A percentile compares a stretch with the other conserved stretches of the same genome.
These are phyloP conservation scores for Warburgia ugandensis DNA, from an alignment of 164 flowering plant genomes.

Conservation along the genomic window DNA sequence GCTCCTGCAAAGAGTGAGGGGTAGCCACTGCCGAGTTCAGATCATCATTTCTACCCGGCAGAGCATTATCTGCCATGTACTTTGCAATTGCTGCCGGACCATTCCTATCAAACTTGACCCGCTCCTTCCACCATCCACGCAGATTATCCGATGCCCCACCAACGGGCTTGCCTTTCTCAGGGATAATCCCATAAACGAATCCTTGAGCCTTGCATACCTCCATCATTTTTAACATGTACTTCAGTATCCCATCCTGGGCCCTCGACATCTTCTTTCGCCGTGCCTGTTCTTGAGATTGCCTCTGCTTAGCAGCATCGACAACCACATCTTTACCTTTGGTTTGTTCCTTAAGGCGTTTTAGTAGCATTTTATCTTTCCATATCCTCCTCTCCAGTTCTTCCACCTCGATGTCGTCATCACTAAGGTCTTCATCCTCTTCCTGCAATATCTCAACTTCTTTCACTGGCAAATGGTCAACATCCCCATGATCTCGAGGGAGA, in stretches of 20 bases:
- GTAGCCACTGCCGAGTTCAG: slow-evolving; percentile 19
- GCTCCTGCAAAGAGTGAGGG: slow-evolving; percentile 54
- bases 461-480: slow-evolving; percentile 22
- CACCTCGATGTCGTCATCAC: slow-evolving; percentile 48
- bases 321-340: slow-evolving; percentile 35
- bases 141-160: slow-evolving; percentile 86
- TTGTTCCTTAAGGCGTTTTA: slow-evolving; percentile 41
- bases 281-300: slow-evolving; percentile 67
- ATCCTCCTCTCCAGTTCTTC: slow-evolving; percentile 54
- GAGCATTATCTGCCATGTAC: slow-evolving; percentile 5
- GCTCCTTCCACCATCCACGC: slow-evolving; percentile 92
- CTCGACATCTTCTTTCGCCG: slow-evolving; percentile 86
- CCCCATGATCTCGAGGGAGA: slow-evolving; percentile 14
- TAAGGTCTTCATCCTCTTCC: slow-evolving; percentile 43
- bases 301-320: slow-evolving; percentile 33
- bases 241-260: slow-evolving; percentile 81
- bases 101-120: slow-evolving; percentile 74
- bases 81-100: slow-evolving; percentile 17
- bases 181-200: slow-evolving; percentile 82
- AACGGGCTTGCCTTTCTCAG: slow-evolving; percentile 90
- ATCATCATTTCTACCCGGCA: slow-evolving; percentile 34
- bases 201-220: slow-evolving; percentile 91
- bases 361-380: slow-evolving; percentile 43
- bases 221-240: slow-evolving; percentile 89
- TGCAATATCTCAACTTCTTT: slow-evolving; percentile 30